A percentile compares a stretch with the other conserved stretches of the same genome.
Evolutionary conservation across 2,329 filamentous ascomycete species (phyloP).

Genomic region (Ceratocystis papillata): DNA sequence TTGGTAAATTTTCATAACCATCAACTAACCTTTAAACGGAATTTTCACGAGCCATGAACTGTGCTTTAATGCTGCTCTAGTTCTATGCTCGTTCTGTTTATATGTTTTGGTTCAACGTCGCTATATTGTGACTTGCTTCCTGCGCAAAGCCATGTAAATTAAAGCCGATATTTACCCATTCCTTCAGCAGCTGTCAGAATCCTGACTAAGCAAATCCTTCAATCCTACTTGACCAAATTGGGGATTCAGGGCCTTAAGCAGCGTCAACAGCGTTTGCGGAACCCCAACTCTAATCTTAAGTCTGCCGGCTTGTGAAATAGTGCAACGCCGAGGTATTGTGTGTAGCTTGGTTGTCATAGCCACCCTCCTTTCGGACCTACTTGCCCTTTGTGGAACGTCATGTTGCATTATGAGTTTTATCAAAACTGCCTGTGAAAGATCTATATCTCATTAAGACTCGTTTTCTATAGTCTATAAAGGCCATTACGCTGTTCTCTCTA

Average conservation of each 20-base stretch:
- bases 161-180: neutral
- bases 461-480: neutral
- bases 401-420: neutral
- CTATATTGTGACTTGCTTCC: neutral
- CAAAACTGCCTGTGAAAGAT: neutral
- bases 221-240: too few relatives aligned
- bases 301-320: neutral
- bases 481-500: slow-evolving; percentile 5
- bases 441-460: too few relatives aligned
- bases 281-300: slow-evolving; percentile 9
- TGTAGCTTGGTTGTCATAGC: neutral
- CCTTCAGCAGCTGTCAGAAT: slow-evolving; percentile 1
- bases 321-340: slow-evolving; percentile 5
- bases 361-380: neutral
- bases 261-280: neutral
- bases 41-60: neutral
- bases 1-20: too few relatives aligned
- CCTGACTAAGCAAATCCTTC: neutral
- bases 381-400: neutral
- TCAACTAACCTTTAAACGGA: neutral
- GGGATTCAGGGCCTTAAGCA: neutral
- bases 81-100: neutral
- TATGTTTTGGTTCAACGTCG: neutral
- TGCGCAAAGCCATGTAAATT: neutral
- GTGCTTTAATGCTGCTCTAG: neutral